These are phyloP conservation scores for Trichoderma sp. DNA, from an alignment of 2,329 filamentous ascomycete species.

Conservation along the genomic window DNA sequence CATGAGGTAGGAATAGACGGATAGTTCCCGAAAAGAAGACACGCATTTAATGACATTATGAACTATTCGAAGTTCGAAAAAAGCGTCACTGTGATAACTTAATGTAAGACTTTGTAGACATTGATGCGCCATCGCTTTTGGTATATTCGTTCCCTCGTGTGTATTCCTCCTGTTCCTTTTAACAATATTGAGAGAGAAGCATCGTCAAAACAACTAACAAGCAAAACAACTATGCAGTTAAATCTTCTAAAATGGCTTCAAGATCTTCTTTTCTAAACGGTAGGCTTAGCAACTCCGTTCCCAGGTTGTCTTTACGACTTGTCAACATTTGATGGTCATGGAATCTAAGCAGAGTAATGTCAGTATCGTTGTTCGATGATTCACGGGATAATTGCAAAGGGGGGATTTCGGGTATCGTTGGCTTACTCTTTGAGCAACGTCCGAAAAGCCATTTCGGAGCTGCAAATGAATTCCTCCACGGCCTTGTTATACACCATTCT, in stretches of 20 bases:
- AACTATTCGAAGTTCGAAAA: not conserved
- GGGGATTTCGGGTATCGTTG: not conserved
- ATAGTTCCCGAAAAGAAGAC: not conserved
- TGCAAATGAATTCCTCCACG: slow-evolving; percentile 94
- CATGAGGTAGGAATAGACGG: not conserved
- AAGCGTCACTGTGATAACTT: not conserved
- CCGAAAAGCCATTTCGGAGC: slow-evolving; percentile 91
- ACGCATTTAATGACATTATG: not conserved
- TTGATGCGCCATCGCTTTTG: not conserved
- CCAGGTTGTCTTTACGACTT: slow-evolving; percentile 78
- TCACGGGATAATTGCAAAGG: not conserved
- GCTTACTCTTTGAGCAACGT: slow-evolving; percentile 86
- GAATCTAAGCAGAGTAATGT: slow-evolving; percentile 53
- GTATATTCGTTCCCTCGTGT: not conserved
- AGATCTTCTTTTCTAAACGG: slow-evolving; percentile 87
- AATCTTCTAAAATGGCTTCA: slow-evolving; percentile 81
- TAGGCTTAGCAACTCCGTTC: slow-evolving; percentile 80
- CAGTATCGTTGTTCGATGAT: not conserved
- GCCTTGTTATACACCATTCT: slow-evolving; percentile 91
- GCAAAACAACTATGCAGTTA: slow-evolving; percentile 26
- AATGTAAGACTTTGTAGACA: not conserved
- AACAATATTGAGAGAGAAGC: not conserved
- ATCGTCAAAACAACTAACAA: not conserved
- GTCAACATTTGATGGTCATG: slow-evolving; percentile 98
- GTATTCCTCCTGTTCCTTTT: not conserved